These are phyloP conservation scores for Huiozyma naganishii DNA, from an alignment of 805 yeast species.

Conservation along the genomic window DNA sequence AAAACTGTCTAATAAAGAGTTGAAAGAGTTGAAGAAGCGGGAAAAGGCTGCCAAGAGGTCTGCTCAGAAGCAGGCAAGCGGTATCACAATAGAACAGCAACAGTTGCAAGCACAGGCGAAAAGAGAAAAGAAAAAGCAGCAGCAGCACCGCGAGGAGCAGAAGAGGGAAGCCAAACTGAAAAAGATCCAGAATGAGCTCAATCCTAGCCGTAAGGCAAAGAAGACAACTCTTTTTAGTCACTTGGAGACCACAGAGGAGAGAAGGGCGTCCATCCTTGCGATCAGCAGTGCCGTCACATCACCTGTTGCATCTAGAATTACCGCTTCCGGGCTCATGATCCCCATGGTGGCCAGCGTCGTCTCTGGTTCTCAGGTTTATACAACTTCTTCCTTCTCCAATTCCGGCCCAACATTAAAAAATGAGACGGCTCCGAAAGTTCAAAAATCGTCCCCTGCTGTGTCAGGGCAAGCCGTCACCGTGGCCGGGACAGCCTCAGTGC, in stretches of 20 bases:
- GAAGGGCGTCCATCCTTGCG: slow-evolving; percentile 35
- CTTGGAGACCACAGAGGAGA: slow-evolving; percentile 68
- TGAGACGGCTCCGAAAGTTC: not conserved
- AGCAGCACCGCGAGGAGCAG: slow-evolving; percentile 41
- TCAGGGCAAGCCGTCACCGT: slow-evolving; percentile 1
- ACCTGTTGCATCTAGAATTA: slow-evolving; percentile 24
- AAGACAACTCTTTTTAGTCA: slow-evolving; percentile 62
- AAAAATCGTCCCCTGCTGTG: not conserved
- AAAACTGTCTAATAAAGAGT: slow-evolving; percentile 59
- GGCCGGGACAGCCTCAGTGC: not conserved
- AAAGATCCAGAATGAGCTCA: slow-evolving; percentile 21
- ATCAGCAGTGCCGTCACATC: slow-evolving; percentile 26
- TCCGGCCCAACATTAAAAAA: not conserved
- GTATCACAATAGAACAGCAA: slow-evolving; percentile 36
- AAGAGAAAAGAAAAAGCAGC: slow-evolving; percentile 33
- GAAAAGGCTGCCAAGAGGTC: slow-evolving; percentile 92
- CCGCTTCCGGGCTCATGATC: slow-evolving; percentile 27
- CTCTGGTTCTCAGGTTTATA: slow-evolving; percentile 16
- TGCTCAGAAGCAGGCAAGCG: slow-evolving; percentile 66
- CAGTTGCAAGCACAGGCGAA: slow-evolving; percentile 31
- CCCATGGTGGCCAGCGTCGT: slow-evolving; percentile 23
- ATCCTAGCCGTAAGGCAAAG: slow-evolving; percentile 13
- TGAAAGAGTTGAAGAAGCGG: slow-evolving; percentile 78
- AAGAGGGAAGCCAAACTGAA: slow-evolving; percentile 42
- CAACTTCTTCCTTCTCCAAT: slow-evolving; percentile 12